Evolutionary conservation across 2,329 filamentous ascomycete species (phyloP), one percentile per base, ranked within the genome.

Genomic region (Fusarium annulatum): DNA sequence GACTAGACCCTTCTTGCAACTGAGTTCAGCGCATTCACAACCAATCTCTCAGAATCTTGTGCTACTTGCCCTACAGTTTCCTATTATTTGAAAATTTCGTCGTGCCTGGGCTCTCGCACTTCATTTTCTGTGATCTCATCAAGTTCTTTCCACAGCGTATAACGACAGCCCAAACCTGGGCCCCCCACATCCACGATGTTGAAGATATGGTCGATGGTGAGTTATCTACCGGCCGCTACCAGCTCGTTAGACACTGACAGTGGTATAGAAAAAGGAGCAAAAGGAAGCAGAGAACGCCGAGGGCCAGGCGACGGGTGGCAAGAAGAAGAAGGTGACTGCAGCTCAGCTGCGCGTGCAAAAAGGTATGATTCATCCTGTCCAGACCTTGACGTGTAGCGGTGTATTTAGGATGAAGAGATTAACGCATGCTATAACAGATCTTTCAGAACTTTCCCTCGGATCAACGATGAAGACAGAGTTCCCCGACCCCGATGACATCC

Each of bases 141-240:
- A 21, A 43, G 26, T 23, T 45, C 39, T 42, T 56, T 51, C 43
- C 38, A 48, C 42, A 69, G 55, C 65, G 61, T 63, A 67, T 52
- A 63, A 23, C 65, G 42, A 69, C 62, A 78, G 64, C 73, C 76
- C 73, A 75, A 70, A 64, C 68, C 65, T 64, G 61, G 73, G 67
- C 67, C 72, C 71, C 73, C 71, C 71, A 66, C 74, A 61, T 66
- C 48, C 55, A 95, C 87, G 81, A 98, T 98, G 96, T 89, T 98
- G 88, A 98, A 98, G 87, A 98, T 98, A 88, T 98, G 96, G 96
- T 97, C 95, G 79, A 97, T 98, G 96, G 95, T 97, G 87, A 58
- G 79, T 39, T 55, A 26, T 21, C 34, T 36, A 42, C 39, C 16
- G 42, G 23, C 12, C 34, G 41, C 30, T 12, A 19, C 30, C 15